Base-by-base conservation (phyloP, 257 asterid species). In the Solanum virginianum region DNA sequence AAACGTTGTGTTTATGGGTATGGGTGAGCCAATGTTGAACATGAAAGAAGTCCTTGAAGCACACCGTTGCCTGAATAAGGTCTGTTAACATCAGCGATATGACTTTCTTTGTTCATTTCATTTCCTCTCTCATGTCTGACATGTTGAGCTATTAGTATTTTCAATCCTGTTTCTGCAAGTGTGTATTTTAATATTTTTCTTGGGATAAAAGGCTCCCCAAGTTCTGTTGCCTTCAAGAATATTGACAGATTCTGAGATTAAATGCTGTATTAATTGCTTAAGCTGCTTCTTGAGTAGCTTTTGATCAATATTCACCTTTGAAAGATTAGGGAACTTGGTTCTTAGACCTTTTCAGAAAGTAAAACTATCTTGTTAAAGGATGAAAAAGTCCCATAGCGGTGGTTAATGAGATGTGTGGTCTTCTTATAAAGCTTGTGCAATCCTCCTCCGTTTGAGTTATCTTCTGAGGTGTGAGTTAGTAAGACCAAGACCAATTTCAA, bases 11-110 rank as follows among this genome's bases (percentile, higher is more conserved):
- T 96, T 96, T 92, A 96, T 96, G 99, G 98, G 99, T 75, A 94
- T 94, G 99, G 99, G 99, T 41, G 99, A 96, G 90, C 99, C 99
- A 18, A 96, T 96, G 99, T 60, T 94, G 92, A 96, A 96, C 90
- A 4, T 96, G 94, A 96, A 94, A 90, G 97, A 91, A 90, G 99
- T 96, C 86, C 92, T 93, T 86, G 99, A 90, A 91, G 97, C 98
- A 84, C 98, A 96, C 88, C 93, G 93, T 79, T 96, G 99, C 91
- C 87, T 96, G 91, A 96, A 96, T 90, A 93, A 95, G 99, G 98
- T 95, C 87, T 71, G 66, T n/a, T 75, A 82, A 59, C 77, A 47
- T 45, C 59, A 60, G 82, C 53, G 47, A 26, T 74, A 74, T 45
- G 81, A 74, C 59, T 74, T 12, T 45, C 39, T 72, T 74, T 74